Conservation (phyloP, 2,329 filamentous ascomycete genomes). For the Fusarium sulawesiense region DNA sequence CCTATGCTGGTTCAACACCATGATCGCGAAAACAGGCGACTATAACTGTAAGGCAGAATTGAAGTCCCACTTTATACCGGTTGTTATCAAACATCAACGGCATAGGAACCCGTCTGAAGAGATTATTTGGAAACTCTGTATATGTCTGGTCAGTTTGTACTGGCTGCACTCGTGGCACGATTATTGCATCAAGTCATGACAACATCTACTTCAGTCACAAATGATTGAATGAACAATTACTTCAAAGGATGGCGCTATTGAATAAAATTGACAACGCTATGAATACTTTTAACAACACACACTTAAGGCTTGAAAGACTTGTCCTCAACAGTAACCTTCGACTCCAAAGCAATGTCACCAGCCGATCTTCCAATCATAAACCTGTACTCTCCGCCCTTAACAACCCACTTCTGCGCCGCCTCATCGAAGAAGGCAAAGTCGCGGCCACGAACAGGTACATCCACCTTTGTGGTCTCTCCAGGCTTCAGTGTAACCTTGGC, state of each 20-base stretch:
- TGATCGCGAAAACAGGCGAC: background rate
- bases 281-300: background rate
- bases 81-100: background rate
- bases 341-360: conserved; percentile 42
- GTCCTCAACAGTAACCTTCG: conserved; percentile 32
- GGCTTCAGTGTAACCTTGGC: conserved; percentile 62
- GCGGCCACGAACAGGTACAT: conserved; percentile 38
- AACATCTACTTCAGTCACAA: background rate
- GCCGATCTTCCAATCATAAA: conserved; percentile 45
- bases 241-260: too few species aligned
- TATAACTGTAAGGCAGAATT: rapidly evolving
- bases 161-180: background rate
- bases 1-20: background rate
- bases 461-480: conserved; percentile 43
- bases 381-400: conserved; percentile 47
- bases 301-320: conserved; percentile 35
- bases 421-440: conserved; percentile 49
- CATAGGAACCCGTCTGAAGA: background rate
- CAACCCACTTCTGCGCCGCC: conserved; percentile 43
- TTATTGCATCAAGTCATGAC: background rate
- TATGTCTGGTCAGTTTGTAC: background rate
- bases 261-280: conserved; percentile 16
- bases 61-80: background rate
- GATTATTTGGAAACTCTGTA: rapidly evolving
- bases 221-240: background rate